phyloP scores from a whole-genome alignment of 352 stramenopile species.

The Globisporangium perplexum region DNA sequence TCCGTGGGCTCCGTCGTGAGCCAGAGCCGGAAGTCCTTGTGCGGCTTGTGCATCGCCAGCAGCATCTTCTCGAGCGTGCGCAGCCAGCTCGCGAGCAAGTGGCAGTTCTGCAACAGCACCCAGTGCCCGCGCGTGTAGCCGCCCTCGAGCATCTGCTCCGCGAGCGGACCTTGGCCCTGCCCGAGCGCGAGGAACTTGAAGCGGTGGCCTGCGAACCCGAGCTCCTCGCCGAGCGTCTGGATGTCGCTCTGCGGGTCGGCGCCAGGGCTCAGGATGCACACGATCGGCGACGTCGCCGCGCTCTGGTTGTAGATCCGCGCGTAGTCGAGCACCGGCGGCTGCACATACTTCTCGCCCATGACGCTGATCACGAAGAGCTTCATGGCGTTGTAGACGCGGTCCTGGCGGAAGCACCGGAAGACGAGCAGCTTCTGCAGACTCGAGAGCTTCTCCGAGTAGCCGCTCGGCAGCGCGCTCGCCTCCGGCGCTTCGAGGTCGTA shows the following conservation, averaged over 20 bases:
- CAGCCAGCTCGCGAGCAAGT: slow-evolving; percentile 93
- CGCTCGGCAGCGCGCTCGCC: slow-evolving; percentile 67
- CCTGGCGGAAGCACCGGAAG: slow-evolving; percentile 92
- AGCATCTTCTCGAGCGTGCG: slow-evolving; percentile 92
- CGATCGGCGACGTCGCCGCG: slow-evolving; percentile 82
- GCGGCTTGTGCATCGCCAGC: slow-evolving; percentile 85
- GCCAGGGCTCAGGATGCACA: slow-evolving; percentile 94
- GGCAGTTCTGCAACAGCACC: slow-evolving; percentile 95
- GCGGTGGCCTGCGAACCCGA: slow-evolving; percentile 86
- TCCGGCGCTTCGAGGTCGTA: slow-evolving; percentile 93
- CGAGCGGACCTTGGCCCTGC: slow-evolving; percentile 91
- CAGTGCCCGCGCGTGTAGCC: slow-evolving; percentile 83
- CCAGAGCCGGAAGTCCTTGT: slow-evolving; percentile 95
- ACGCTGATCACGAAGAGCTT: slow-evolving; percentile 91
- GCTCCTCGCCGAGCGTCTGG: slow-evolving; percentile 88
- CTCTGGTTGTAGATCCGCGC: slow-evolving; percentile 90
- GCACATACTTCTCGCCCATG: slow-evolving; percentile 93
- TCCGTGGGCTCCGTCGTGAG: slow-evolving; percentile 94
- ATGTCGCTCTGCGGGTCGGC: slow-evolving; percentile 94
- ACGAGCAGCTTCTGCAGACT: slow-evolving; percentile 90
- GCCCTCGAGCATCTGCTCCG: slow-evolving; percentile 92
- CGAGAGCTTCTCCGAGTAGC: slow-evolving; percentile 71
- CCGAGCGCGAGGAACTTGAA: slow-evolving; percentile 94
- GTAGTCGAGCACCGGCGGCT: slow-evolving; percentile 94
- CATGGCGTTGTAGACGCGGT: slow-evolving; percentile 95